A percentile compares a stretch with the other conserved stretches of the same genome.
These are phyloP conservation scores for Chromera velia DNA, from an alignment of 73 alveolate species.

Conservation along the genomic window DNA sequence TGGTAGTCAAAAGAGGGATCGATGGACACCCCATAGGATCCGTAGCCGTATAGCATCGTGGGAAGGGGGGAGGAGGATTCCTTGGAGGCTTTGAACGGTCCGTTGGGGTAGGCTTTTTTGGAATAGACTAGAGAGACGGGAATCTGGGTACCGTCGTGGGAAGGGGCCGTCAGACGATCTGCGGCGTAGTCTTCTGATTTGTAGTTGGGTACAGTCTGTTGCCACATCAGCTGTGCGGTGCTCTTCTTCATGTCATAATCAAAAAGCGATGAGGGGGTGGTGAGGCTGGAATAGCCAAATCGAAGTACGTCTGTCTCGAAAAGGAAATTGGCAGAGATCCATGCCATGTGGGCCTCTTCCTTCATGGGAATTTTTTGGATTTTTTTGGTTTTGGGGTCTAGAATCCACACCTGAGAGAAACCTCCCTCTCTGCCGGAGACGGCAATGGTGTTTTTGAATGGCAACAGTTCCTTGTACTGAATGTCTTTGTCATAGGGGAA, in stretches of 20 bases:
- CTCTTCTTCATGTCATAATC: too few relatives aligned
- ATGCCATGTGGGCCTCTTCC: too few relatives aligned
- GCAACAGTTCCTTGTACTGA: neutral
- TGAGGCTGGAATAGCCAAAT: too few relatives aligned
- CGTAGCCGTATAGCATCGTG: neutral
- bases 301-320: too few relatives aligned
- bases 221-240: neutral
- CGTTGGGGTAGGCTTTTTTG: neutral
- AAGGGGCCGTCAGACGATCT: neutral
- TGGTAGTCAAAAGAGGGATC: neutral
- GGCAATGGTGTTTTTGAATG: neutral
- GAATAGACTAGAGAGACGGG: neutral
- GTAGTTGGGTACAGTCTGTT: neutral
- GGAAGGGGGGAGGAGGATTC: neutral
- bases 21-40: neutral
- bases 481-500: neutral
- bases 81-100: neutral
- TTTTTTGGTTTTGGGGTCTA: too few relatives aligned
- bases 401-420: neutral
- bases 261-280: too few relatives aligned
- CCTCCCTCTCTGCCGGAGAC: neutral
- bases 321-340: too few relatives aligned
- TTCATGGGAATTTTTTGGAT: too few relatives aligned
- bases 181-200: neutral
- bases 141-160: neutral